These are phyloP conservation scores for Rhizopogon vulgaris DNA, from an alignment of 768 basidiomycete species.

Conservation along the genomic window DNA sequence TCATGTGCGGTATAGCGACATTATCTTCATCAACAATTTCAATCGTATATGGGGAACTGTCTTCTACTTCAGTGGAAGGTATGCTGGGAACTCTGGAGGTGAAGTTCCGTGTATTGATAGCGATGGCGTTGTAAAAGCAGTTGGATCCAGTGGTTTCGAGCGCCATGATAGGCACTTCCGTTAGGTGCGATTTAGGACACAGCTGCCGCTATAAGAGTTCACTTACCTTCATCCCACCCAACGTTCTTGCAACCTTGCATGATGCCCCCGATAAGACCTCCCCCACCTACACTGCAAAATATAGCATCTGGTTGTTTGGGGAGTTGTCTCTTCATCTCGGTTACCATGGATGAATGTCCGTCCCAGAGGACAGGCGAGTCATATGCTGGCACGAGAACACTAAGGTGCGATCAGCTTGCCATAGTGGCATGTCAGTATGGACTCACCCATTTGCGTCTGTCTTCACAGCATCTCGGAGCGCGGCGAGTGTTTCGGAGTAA, in stretches of 20 bases:
- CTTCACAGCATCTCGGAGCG: conserved; percentile 41
- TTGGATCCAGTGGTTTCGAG: conserved; percentile 69
- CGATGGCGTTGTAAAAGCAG: conserved; percentile 67
- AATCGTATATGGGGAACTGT: conserved; percentile 34
- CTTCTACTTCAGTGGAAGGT: conserved; percentile 20
- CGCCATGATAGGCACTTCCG: conserved; percentile 56
- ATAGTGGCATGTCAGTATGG: background rate
- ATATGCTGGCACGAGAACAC: conserved; percentile 67
- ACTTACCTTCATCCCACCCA: conserved; percentile 66
- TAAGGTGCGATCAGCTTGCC: conserved; percentile 18
- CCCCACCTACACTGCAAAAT: conserved; percentile 76
- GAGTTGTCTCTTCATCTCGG: conserved; percentile 55
- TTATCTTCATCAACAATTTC: conserved; percentile 35
- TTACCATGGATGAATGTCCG: conserved; percentile 71
- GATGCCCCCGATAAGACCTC: conserved; percentile 63
- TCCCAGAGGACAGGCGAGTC: conserved; percentile 67
- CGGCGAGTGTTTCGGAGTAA: conserved; percentile 52
- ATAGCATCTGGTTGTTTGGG: conserved; percentile 57
- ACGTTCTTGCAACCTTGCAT: conserved; percentile 57
- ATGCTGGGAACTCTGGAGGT: conserved; percentile 26
- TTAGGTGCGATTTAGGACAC: conserved; percentile 1
- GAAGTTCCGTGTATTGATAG: conserved; percentile 41
- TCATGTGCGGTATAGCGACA: conserved; percentile 53
- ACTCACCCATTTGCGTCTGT: conserved; percentile 50
- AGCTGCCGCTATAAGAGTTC: background rate